Percentiles rank a stretch among this genome's conserved stretches.
Conservation (phyloP, 768 basidiomycete species). For the Cystobasidium ongulense region DNA sequence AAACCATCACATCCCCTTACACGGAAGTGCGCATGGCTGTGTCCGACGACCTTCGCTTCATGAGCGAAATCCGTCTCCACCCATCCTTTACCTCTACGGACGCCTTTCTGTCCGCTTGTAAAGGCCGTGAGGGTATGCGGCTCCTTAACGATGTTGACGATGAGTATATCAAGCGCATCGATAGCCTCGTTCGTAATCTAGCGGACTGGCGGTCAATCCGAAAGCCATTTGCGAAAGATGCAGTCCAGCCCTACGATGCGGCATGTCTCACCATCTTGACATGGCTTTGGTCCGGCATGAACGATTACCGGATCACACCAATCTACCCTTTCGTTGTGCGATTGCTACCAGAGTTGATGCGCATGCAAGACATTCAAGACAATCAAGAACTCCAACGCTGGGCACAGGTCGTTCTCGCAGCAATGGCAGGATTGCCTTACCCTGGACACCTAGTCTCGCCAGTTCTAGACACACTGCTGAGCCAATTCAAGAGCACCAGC, state of each 20-base stretch:
- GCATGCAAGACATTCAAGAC: conserved; percentile 48
- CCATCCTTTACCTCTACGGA: conserved; percentile 40
- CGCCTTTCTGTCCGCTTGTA: conserved; percentile 36
- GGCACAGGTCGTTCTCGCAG: conserved; percentile 63
- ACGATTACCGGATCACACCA: conserved; percentile 35
- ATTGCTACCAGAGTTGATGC: conserved; percentile 43
- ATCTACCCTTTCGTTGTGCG: conserved; percentile 41
- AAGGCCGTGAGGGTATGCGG: conserved; percentile 6
- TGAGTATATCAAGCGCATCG: conserved; percentile 36
- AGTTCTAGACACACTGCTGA: conserved; percentile 64
- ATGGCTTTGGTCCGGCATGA: conserved; percentile 40
- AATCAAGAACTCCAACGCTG: conserved; percentile 57
- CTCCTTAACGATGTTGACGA: conserved; percentile 37
- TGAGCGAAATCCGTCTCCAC: conserved; percentile 40
- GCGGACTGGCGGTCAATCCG: conserved; percentile 36
- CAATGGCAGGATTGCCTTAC: conserved; percentile 77
- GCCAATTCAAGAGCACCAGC: conserved; percentile 69
- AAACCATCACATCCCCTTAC: conserved; percentile 55
- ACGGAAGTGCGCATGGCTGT: conserved; percentile 34
- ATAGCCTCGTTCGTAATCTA: conserved; percentile 32
- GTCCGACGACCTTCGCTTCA: conserved; percentile 39
- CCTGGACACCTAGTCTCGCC: conserved; percentile 61
- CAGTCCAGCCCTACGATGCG: conserved; percentile 39
- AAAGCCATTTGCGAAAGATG: conserved; percentile 38
- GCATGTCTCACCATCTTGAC: conserved; percentile 40